Evolutionary conservation across 495 filamentous ascomycete species (phyloP), one percentile per base, ranked within the genome.

Genomic region (Annulohypoxylon nitens): DNA sequence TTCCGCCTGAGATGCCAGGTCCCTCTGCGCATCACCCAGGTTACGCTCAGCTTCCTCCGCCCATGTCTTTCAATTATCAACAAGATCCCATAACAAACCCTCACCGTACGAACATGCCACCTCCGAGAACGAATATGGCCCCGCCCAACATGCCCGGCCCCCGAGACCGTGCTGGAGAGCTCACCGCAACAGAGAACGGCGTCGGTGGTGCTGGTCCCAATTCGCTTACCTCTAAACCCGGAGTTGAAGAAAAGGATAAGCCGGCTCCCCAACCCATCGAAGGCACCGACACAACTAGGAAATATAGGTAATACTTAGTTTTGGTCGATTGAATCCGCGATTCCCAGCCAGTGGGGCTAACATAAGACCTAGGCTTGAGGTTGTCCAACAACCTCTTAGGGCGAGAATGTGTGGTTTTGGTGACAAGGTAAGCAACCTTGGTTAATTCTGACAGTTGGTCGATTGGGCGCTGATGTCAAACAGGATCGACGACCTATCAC

Each of bases 361-460:
- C 45, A 61, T 50, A 51, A 37, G 54, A 18, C 55, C 82, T 86
- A 92, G 91, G 55, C 86, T 99, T 62, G 85, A 90, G 70, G 93
- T 98, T 62, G 91, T 93, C 61, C 96, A 99, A 81, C 96, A 99
- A 78, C 96, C 96, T 57, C 86, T 93, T 70, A 91, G 96, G 61
- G 96, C 96, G 71, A 92, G 96, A 57, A 99, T 99, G 96, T 99
- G 96, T 85, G 96, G 96, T 1, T 99, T 98, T 85, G 96, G 96
- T 62, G 96, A 99, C 81, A 99, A 99, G 88, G 94, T 97, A 79
- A 39, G 85, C 77, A 58, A 61, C 76, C 48, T 70, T 67, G 61
- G 75, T 69, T 16, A 41, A 41, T 67, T 50, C 39, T 26, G 25
- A 34, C 51, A 53, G 25, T 47, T 45, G 41, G 54, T 70, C 39